Conservation (phyloP, 352 stramenopile species). For the Pythium aristosporum region DNA sequence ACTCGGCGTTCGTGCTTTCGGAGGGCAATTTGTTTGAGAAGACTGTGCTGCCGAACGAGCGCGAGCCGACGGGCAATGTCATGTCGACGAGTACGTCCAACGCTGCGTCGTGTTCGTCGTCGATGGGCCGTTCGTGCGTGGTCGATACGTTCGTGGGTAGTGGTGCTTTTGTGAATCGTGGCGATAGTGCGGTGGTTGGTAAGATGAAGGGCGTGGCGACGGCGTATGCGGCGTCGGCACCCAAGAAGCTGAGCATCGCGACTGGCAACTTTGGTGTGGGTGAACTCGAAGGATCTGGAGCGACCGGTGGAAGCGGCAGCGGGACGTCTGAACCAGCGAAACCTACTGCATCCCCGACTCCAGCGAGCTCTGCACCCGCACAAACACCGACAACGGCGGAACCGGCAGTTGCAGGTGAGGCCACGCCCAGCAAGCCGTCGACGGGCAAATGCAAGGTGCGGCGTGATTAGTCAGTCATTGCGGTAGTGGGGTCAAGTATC, state of each 20-base stretch:
- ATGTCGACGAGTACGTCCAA: conserved; percentile 16
- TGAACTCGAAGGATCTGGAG: not conserved
- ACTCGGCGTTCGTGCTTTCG: conserved; percentile 17
- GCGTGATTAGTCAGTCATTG: no score
- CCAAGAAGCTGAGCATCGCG: conserved; percentile 11
- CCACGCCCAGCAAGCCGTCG: no score
- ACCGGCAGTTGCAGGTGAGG: no score
- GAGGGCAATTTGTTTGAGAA: conserved; percentile 29
- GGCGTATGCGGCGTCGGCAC: conserved; percentile 4
- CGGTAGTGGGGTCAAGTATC: no score
- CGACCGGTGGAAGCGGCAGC: no score
- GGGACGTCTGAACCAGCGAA: no score
- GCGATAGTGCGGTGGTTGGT: conserved; percentile 9
- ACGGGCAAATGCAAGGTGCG: no score
- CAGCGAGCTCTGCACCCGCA: no score
- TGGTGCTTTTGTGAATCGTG: conserved; percentile 12
- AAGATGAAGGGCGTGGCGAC: conserved; percentile 20
- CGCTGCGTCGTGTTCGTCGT: conserved; percentile 2
- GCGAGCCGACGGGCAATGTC: conserved; percentile 6
- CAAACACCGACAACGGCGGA: no score
- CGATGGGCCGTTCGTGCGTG: conserved; percentile 13
- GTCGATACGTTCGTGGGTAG: conserved; percentile 20
- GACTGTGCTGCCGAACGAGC: conserved; percentile 15
- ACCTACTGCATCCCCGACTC: no score
- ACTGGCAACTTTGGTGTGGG: conserved; percentile 23